These are phyloP conservation scores for Carex scoparia DNA, from an alignment of 176 grass and related monocot genomes.

Conservation along the genomic window DNA sequence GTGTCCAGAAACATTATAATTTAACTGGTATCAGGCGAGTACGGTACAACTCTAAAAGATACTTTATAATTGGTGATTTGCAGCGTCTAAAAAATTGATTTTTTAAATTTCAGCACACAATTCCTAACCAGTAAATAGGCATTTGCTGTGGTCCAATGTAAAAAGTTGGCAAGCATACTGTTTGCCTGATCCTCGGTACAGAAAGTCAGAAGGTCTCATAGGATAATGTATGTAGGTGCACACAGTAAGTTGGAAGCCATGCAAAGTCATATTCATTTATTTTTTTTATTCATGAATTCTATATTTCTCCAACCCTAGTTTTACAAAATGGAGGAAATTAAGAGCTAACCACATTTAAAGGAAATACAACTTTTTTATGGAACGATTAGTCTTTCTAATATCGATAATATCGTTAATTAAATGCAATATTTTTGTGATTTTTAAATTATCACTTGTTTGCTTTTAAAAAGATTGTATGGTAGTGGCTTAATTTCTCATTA, in stretches of 20 bases:
- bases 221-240: constrained; percentile 4
- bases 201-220: constrained; percentile 5
- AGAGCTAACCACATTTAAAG: neutral
- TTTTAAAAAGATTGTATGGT: neutral
- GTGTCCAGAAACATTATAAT: neutral
- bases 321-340: neutral
- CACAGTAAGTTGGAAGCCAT: neutral
- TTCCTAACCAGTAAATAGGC: neutral
- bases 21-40: neutral
- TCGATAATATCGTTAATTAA: neutral
- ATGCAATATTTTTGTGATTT: too few relatives aligned
- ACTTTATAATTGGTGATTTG: neutral
- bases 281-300: neutral
- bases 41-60: neutral
- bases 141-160: constrained; percentile 7
- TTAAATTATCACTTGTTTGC: neutral
- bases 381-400: neutral
- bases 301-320: neutral
- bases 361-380: neutral
- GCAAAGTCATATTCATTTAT: constrained; percentile 12
- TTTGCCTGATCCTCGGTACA: neutral
- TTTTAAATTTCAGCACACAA: neutral
- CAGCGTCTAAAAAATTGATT: neutral
- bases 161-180: constrained; percentile 12
- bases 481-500: neutral